Base-by-base conservation (phyloP, 2,329 filamentous ascomycete species). In the Knufia petricola region DNA sequence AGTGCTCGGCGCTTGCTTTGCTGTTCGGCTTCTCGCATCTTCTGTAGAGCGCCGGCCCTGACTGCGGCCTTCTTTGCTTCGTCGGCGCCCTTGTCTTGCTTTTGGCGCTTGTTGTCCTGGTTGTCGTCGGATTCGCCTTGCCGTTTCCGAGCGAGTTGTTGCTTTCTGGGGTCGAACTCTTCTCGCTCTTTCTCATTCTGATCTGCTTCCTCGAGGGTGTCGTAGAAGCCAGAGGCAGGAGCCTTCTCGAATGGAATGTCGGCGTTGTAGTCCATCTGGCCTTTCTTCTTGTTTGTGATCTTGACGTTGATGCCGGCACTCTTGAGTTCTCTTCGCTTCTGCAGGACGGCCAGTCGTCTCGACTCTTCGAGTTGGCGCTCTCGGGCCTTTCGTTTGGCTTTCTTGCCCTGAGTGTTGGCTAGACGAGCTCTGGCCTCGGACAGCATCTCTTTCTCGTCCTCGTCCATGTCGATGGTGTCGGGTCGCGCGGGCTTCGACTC, bases 361-460 rank as follows among this genome's bases (percentile, higher is more conserved):
- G 89, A 95, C 70, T 96, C 90, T 64, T 98, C 92, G 58, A 98
- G 77, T 64, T 96, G 90, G 54, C 92, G 78, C 68, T 98, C 92
- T 61, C 92, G 80, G 28, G 92, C 92, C 75, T 98, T 98, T 58
- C 92, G 76, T 75, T 98, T 98, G 4, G 92, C 92, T 72, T 98
- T 98, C 71, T 98, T 98, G 64, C 92, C 92, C 68, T 96, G 92
- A 9, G 92, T 96, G 62, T 98, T 98, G 55, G 92, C 92, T 55
- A 98, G 73, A 70, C 92, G 87, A 49, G 92, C 92, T 63, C 92
- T 86, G 58, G 92, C 92, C 70, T 98, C 92, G 64, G 89, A 95
- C 61, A 98, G 69, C 92, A 98, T 98, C 69, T 98, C 92, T 72
- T 98, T 96, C 68, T 98, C 92, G 63, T 98, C 92, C 65, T 98